Percentiles rank a stretch among this genome's conserved stretches.
Conservation (phyloP, 192 early-diverging fungal genomes). For the Coemansia sp. region DNA sequence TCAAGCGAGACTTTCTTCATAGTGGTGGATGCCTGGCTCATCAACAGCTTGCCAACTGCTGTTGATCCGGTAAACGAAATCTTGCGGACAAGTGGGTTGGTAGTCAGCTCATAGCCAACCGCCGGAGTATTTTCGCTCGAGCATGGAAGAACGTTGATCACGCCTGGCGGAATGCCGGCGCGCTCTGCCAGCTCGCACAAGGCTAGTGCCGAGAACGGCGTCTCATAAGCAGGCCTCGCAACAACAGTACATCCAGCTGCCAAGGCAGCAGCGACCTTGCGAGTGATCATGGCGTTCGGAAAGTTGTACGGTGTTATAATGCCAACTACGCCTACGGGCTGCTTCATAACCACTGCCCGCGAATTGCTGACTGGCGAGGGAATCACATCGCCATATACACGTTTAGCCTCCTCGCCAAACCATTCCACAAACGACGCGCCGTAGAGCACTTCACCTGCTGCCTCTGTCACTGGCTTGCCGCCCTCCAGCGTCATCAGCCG, state of each 20-base stretch:
- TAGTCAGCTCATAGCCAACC: constrained; percentile 47
- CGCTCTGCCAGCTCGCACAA: constrained; percentile 53
- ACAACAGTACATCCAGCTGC: constrained; percentile 56
- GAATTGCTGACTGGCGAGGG: constrained; percentile 57
- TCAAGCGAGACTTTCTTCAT: constrained; percentile 58
- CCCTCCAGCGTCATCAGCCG: constrained; percentile 80
- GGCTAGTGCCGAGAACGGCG: constrained; percentile 57
- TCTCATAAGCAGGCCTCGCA: constrained; percentile 58
- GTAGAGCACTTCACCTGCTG: constrained; percentile 61
- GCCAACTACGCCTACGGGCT: constrained; percentile 76
- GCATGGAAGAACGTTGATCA: constrained; percentile 55
- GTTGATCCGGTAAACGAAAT: constrained; percentile 61
- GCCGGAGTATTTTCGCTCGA: constrained; percentile 47
- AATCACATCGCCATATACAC: constrained; percentile 76
- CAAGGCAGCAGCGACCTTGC: constrained; percentile 49
- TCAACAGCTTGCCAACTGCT: constrained; percentile 53
- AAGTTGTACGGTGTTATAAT: constrained; percentile 82
- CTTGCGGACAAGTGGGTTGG: constrained; percentile 51
- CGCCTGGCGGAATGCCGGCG: constrained; percentile 55
- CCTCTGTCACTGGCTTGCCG: constrained; percentile 68
- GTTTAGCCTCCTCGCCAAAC: constrained; percentile 84
- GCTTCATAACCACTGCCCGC: constrained; percentile 68
- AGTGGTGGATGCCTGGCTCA: constrained; percentile 49
- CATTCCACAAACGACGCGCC: constrained; percentile 73
- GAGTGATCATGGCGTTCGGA: constrained; percentile 77